Base-by-base conservation (phyloP, 2,329 filamentous ascomycete genomes). In the Verticillium tricorpus region DNA sequence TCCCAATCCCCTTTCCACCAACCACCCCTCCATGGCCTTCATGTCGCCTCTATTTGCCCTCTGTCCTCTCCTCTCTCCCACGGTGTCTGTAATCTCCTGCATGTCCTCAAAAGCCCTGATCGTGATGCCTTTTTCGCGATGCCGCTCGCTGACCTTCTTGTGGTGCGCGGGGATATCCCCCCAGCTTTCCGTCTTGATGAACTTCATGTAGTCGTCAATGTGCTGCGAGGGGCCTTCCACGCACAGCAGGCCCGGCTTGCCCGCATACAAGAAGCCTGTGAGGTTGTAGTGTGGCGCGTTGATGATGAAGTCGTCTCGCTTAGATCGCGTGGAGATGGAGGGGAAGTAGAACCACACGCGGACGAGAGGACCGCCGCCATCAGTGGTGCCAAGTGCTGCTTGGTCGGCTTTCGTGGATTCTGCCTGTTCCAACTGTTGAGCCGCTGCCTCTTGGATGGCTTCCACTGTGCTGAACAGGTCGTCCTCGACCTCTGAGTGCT, bases 321-420 rank as follows among this genome's bases (percentile, higher is more conserved):
- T 88, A 56, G 79, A 78, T 3, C 85, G 80, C 0, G 85, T 87
- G 50, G 80, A 84, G 60, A 88, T 81, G 1, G 84, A 86, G 0
- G 85, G 85, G 64, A 88, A 86, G 70, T 87, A 87, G 68, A 87
- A 87, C 85, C 85, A 87, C 1, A 83, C 84, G 9, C 85, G 74
- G 3, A 84, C 77, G 1, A 82, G 67, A 0, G 77, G 69, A 0
- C 62, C 67, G 12, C 50, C 57, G 1, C n/a, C 22, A 25, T 25
- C 12, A 19, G 25, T n/a, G 3, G 17, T 12, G 6, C 17, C 2
- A 1, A 60, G 5, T 28, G 59, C 22, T 58, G 56, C 19, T 3
- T 57, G 15, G 37, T 32, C 17, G 40, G 37, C 37, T 32, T 57
- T 60, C 39, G 12, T 15, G 45, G 61, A 56, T 35, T 66, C 64